A percentile compares a stretch with the other conserved stretches of the same genome.
Evolutionary conservation across 345 rosid genomes (phyloP).

Genomic region (Mallotus nudiflorus): DNA sequence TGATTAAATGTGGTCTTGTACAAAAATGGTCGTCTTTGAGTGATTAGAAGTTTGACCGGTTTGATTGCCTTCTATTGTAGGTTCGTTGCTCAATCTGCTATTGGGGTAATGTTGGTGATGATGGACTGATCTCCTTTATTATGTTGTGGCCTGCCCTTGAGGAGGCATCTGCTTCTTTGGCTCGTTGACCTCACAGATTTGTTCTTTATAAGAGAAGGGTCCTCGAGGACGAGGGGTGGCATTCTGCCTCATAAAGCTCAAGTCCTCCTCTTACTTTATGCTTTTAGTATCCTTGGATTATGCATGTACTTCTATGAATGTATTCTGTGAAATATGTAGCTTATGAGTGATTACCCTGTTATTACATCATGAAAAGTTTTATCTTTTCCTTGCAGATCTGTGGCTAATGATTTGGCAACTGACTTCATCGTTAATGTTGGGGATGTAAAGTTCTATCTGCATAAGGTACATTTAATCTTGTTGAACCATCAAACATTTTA

Average conservation of each 20-base stretch:
- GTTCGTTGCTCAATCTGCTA: no score
- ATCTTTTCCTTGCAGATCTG: constrained; percentile 47
- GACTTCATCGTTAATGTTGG: constrained; percentile 60
- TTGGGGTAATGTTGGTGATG: no score
- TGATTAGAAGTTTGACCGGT: no score
- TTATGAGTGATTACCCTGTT: constrained; percentile 2
- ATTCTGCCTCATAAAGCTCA: no score
- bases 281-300: background rate
- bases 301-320: background rate
- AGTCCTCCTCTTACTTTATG: no score
- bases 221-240: no score
- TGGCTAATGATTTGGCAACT: constrained; percentile 70
- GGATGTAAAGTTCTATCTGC: constrained; percentile 65
- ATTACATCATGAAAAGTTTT: background rate
- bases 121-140: no score
- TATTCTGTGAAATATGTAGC: background rate
- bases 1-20: background rate
- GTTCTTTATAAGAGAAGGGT: no score
- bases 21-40: background rate
- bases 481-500: background rate
- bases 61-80: no score
- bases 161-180: no score
- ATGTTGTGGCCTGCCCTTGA: no score
- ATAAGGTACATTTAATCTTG: constrained; percentile 60
- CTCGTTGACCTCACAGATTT: no score